phyloP scores from a whole-genome alignment of 768 basidiomycete genomes.

The Butyriboletus loyo region DNA sequence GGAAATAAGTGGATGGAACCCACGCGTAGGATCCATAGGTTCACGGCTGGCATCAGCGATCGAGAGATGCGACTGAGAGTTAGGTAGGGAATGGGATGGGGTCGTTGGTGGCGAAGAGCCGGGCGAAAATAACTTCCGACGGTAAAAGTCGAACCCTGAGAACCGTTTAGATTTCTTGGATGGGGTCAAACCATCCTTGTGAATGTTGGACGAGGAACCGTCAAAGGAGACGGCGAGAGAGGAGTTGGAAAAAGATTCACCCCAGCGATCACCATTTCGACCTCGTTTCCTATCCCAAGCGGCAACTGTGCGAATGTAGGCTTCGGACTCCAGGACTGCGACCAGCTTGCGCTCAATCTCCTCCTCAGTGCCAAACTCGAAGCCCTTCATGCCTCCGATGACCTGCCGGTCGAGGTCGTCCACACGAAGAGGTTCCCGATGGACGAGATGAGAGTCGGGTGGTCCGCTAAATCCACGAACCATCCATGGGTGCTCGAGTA shows the following conservation, averaged over 20 bases:
- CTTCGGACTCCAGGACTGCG: slow-evolving; percentile 72
- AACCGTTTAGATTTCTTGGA: slow-evolving; percentile 79
- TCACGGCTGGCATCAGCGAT: slow-evolving; percentile 48
- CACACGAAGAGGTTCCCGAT: slow-evolving; percentile 82
- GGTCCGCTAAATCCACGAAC: slow-evolving; percentile 77
- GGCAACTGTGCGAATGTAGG: slow-evolving; percentile 68
- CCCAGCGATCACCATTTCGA: slow-evolving; percentile 47
- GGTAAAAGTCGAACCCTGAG: slow-evolving; percentile 92
- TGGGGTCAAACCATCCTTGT: slow-evolving; percentile 42
- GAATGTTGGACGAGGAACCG: slow-evolving; percentile 39
- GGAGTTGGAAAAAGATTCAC: slow-evolving; percentile 59
- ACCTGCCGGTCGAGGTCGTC: slow-evolving; percentile 89
- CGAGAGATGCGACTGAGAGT: slow-evolving; percentile 55
- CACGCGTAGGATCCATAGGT: slow-evolving; percentile 78
- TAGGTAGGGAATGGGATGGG: slow-evolving; percentile 59
- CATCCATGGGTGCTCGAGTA: slow-evolving; percentile 92
- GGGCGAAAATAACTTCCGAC: slow-evolving; percentile 78
- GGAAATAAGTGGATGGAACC: slow-evolving; percentile 92
- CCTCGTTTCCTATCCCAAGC: slow-evolving; percentile 75
- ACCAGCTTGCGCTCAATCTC: slow-evolving; percentile 77
- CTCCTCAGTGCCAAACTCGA: slow-evolving; percentile 90
- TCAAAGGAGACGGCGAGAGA: slow-evolving; percentile 66
- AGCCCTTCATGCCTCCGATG: slow-evolving; percentile 88
- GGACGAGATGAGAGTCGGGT: slow-evolving; percentile 81
- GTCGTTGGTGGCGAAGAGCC: slow-evolving; percentile 46